Conservation (phyloP, 2,329 filamentous ascomycete species). For the Mycosphaerella arachidis region DNA sequence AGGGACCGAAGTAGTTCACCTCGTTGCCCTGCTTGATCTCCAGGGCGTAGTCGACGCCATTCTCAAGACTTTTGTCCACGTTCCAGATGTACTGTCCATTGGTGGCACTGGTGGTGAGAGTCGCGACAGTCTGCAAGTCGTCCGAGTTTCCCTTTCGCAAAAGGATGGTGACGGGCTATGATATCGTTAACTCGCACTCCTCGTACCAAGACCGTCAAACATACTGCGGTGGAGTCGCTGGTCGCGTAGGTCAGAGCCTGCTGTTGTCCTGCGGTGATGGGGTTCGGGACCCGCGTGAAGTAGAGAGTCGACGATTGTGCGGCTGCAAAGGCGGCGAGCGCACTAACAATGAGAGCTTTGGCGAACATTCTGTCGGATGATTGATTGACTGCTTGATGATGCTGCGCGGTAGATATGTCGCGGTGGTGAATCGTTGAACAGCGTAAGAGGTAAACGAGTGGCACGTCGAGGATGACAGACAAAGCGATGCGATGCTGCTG, state of each 20-base stretch:
- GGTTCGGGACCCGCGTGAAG: conserved; percentile 51
- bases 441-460: neutral
- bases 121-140: conserved; percentile 48
- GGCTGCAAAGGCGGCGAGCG: conserved; percentile 43
- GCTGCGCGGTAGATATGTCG: neutral
- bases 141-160: conserved; percentile 50
- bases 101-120: conserved; percentile 22
- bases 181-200: neutral
- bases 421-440: neutral
- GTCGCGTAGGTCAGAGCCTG: conserved; percentile 27
- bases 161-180: conserved; percentile 50
- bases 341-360: conserved; percentile 44
- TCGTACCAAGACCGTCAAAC: conserved; percentile 4
- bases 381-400: neutral
- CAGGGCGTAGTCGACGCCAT: conserved; percentile 53
- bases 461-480: neutral
- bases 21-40: conserved; percentile 51
- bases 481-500: neutral
- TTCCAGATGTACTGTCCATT: conserved; percentile 45
- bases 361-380: conserved; percentile 45
- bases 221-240: conserved; percentile 16
- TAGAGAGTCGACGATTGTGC: conserved; percentile 44
- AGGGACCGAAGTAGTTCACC: conserved; percentile 54
- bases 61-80: conserved; percentile 40
- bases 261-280: conserved; percentile 45